A percentile compares a stretch with the other conserved stretches of the same genome.
phyloP scores from a whole-genome alignment of 345 rosid species.

The Populus euphratica region DNA sequence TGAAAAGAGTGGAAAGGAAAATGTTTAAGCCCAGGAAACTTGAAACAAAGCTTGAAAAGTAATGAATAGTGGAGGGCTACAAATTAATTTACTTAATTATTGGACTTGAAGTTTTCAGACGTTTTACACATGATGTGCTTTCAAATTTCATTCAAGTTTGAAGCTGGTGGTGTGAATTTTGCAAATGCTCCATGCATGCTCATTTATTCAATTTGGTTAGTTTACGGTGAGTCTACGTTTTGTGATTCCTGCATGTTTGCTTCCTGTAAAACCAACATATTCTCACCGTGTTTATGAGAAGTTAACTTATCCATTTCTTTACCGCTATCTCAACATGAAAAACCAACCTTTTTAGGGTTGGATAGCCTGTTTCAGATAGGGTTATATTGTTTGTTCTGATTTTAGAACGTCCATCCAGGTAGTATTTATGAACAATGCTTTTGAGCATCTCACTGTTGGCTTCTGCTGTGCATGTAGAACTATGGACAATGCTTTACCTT shows the following conservation, averaged over 20 bases:
- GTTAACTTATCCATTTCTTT: neutral
- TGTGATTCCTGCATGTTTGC: neutral
- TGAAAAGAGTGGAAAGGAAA: neutral
- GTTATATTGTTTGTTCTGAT: neutral
- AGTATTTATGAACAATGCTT: neutral
- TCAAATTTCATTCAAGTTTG: neutral
- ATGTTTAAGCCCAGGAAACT: neutral
- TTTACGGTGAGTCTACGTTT: neutral
- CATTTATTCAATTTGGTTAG: no score
- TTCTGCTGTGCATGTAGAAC: neutral
- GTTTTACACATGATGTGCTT: neutral
- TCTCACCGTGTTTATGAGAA: neutral
- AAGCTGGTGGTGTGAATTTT: neutral
- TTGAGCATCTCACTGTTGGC: neutral
- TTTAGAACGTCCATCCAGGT: neutral
- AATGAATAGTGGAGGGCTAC: neutral
- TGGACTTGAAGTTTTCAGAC: neutral
- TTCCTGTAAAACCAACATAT: neutral
- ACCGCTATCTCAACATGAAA: neutral
- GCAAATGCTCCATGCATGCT: neutral
- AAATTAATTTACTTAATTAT: neutral
- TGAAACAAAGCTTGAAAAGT: neutral
- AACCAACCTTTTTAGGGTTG: neutral
- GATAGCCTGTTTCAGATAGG: neutral
- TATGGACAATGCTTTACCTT: neutral